phyloP scores from a whole-genome alignment of 148 eudicot species.

The Camellia sinensis region DNA sequence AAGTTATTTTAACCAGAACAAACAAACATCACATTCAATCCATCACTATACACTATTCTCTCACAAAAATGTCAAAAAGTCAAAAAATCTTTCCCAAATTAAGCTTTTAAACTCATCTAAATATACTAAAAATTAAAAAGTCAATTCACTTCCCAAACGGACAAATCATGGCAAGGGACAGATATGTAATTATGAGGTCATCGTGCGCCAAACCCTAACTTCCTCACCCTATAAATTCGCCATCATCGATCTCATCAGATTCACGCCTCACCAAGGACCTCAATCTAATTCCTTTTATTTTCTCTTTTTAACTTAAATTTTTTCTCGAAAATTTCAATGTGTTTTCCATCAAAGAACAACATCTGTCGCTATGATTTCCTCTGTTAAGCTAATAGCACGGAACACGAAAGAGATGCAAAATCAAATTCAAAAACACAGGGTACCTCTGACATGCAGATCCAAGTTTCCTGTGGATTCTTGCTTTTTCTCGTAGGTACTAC shows the following conservation, averaged over 20 bases:
- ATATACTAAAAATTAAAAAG: too few species aligned
- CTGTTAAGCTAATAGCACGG: slow-evolving; percentile 10
- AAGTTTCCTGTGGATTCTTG: slow-evolving; percentile 3
- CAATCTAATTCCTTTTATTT: too few species aligned
- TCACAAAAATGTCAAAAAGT: too few species aligned
- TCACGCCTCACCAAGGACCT: neutral
- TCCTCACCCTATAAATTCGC: neutral
- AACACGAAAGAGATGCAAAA: slow-evolving; percentile 10
- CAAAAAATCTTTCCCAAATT: too few species aligned
- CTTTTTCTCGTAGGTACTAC: slow-evolving; percentile 15
- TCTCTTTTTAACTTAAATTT: neutral
- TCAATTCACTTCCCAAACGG: too few species aligned
- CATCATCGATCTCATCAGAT: neutral
- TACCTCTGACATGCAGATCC: slow-evolving; percentile 13
- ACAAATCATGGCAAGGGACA: too few species aligned
- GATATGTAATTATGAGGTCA: too few species aligned
- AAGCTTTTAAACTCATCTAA: too few species aligned
- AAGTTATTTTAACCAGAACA: too few species aligned
- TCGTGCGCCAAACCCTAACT: neutral
- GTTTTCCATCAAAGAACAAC: neutral
- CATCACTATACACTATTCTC: too few species aligned
- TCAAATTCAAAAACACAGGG: neutral
- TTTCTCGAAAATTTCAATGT: neutral
- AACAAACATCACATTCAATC: too few species aligned
- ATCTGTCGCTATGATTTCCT: neutral